phyloP scores from a whole-genome alignment of 192 early-diverging fungal genomes.

The Backusella mclennaniae region DNA sequence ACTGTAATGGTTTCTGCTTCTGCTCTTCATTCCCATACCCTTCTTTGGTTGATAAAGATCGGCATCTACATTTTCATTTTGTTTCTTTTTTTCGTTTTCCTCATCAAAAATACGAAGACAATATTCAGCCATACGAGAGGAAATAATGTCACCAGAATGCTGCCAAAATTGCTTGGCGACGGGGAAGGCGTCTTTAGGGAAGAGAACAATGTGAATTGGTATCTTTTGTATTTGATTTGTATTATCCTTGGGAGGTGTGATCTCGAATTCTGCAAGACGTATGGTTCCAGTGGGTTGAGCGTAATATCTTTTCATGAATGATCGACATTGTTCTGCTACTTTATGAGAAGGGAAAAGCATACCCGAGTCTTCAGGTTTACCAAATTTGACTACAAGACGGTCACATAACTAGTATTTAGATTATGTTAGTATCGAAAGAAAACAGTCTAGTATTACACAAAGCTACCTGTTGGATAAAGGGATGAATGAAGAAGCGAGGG shows the following conservation, averaged over 20 bases:
- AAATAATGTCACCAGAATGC: constrained; percentile 88
- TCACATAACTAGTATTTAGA: constrained; percentile 9
- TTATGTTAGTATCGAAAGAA: not conserved
- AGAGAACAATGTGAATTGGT: constrained; percentile 67
- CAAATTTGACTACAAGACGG: constrained; percentile 63
- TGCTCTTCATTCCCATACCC: constrained; percentile 11
- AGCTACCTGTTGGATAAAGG: constrained; percentile 64
- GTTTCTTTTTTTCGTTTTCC: constrained; percentile 35
- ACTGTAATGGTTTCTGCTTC: constrained; percentile 6
- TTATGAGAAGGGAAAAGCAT: constrained; percentile 75
- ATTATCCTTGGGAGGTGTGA: constrained; percentile 46
- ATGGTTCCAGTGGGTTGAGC: constrained; percentile 17
- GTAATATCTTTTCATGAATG: constrained; percentile 58
- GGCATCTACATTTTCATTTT: not conserved
- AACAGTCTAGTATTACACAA: not conserved
- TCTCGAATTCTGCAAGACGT: constrained; percentile 66
- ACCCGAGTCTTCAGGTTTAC: constrained; percentile 59
- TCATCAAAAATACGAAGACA: constrained; percentile 70
- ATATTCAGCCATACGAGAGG: constrained; percentile 83
- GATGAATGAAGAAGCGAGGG: constrained; percentile 90
- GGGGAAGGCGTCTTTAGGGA: constrained; percentile 62
- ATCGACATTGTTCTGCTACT: constrained; percentile 64
- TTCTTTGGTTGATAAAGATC: constrained; percentile 26
- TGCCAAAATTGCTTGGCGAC: constrained; percentile 97
- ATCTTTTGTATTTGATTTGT: constrained; percentile 44